phyloP scores from a whole-genome alignment of 129 eudicot species.

The Escallonia herrerae region DNA sequence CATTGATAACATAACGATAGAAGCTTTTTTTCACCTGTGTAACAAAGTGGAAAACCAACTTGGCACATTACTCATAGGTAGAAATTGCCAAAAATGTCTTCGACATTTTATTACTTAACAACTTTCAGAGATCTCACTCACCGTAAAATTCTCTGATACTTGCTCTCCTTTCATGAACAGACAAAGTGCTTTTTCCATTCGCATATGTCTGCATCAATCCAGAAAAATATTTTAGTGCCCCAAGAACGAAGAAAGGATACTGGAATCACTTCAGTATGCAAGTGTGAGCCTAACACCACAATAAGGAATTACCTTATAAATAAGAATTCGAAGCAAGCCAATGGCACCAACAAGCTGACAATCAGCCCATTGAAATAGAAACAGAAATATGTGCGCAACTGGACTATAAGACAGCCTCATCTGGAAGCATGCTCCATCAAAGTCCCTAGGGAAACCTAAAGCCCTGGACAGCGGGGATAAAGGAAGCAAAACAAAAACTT shows the following conservation, averaged over 20 bases:
- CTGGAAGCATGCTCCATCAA: conserved; percentile 55
- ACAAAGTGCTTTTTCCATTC: conserved; percentile 58
- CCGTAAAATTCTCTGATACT: conserved; percentile 61
- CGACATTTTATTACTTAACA: not conserved
- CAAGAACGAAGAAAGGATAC: conserved; percentile 2
- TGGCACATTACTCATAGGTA: not conserved
- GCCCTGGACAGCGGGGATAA: conserved; percentile 34
- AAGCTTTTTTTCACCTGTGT: no score
- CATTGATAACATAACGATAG: not conserved
- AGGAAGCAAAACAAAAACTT: not conserved
- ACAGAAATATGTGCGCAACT: conserved; percentile 43
- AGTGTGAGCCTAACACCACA: not conserved
- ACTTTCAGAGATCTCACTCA: conserved; percentile 14
- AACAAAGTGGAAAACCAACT: not conserved
- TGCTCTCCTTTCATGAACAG: conserved; percentile 56
- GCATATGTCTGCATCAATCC: conserved; percentile 41
- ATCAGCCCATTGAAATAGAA: conserved; percentile 52
- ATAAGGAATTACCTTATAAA: conserved; percentile 35
- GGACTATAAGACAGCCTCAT: conserved; percentile 59
- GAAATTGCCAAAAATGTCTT: not conserved
- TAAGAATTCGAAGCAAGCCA: conserved; percentile 47
- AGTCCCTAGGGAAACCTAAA: conserved; percentile 37
- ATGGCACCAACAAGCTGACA: conserved; percentile 53
- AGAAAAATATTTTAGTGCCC: conserved; percentile 15
- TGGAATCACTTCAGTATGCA: not conserved